Conservation (phyloP, 2,329 filamentous ascomycete species). For the Pyrenophora tritici-repentis region DNA sequence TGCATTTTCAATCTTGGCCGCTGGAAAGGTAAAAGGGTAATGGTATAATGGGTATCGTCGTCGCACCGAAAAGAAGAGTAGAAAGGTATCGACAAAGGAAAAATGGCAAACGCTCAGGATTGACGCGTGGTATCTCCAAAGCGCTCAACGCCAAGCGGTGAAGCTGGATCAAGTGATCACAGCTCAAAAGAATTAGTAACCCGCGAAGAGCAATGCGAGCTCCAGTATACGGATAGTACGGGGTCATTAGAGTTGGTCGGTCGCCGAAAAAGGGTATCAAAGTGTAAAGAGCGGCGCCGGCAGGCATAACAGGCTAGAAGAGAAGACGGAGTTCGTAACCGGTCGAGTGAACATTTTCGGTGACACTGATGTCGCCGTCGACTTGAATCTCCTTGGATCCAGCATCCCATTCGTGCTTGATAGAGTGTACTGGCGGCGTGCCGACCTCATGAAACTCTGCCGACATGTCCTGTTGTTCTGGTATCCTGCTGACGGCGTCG, state of each 20-base stretch:
- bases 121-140: slow-evolving; percentile 37
- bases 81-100: slow-evolving; percentile 21
- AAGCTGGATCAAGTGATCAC: slow-evolving; percentile 12
- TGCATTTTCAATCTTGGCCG: slow-evolving; percentile 32
- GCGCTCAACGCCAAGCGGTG: slow-evolving; percentile 27
- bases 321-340: slow-evolving; percentile 57
- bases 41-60: slow-evolving; percentile 48
- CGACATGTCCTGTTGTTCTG: slow-evolving; percentile 89
- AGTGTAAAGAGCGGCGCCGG: slow-evolving; percentile 11
- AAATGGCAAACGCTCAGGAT: slow-evolving; percentile 22
- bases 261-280: slow-evolving; percentile 20
- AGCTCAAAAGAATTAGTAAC: slow-evolving; percentile 21
- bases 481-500: slow-evolving; percentile 80
- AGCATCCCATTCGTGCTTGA: slow-evolving; percentile 60
- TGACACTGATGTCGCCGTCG: slow-evolving; percentile 53
- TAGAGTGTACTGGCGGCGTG: slow-evolving; percentile 48
- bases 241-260: slow-evolving; percentile 37
- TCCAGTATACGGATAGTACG: slow-evolving; percentile 39
- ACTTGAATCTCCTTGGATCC: slow-evolving; percentile 54
- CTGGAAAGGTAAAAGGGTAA: slow-evolving; percentile 27
- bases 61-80: slow-evolving; percentile 32
- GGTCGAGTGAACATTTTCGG: slow-evolving; percentile 51
- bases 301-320: slow-evolving; percentile 41
- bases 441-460: slow-evolving; percentile 69
- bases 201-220: slow-evolving; percentile 17